Base-by-base conservation (phyloP, 345 rosid genomes). In the Capsella bursapastoris region DNA sequence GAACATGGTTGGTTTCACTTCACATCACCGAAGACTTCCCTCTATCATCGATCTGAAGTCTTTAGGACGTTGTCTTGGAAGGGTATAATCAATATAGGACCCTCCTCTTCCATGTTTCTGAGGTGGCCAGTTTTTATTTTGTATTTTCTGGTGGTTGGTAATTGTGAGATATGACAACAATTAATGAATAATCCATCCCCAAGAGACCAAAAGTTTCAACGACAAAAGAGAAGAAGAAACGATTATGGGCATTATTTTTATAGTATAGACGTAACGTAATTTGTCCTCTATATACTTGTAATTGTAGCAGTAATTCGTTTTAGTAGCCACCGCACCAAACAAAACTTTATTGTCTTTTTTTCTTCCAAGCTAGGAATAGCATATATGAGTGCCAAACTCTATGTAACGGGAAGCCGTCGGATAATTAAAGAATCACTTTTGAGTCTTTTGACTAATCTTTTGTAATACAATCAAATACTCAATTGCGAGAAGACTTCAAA, bases 11-110 rank as follows among this genome's bases (percentile, higher is more conserved):
- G 50, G 65, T 65, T 57, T 57, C 71, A 60, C 71, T 57, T 57
- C 71, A 60, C 71, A 65, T 65, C 71, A 57, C 41, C 25, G 57
- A 64, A 73, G 65, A 65, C 58, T 64, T 64, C 25, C 3, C 14
- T 73, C 41, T 25, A 35, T 3, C 57, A 73, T 57, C 7, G 56
- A 44, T 25, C 38, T 28, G 45, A 16, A 58, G 4, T 35, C 66
- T 18, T 13, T 18, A 2, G 56, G 14, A 6, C 53, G 38, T 64
- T 32, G 48, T 44, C 47, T 34, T n/a, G 16, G 3, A 25, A 64
- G 48, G 47, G 38, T 55, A 38, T 32, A 64, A 52, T 63, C 56
- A 53, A 64, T 7, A 25, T 55, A 64, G 68, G 44, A 12, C 45
- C 65, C 40, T 65, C 65, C 40, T 65, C 32, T 56, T 64, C 28